A percentile compares a stretch with the other conserved stretches of the same genome.
These are phyloP conservation scores for Argentina anserina DNA, from an alignment of 306 rosid genomes.

Conservation along the genomic window DNA sequence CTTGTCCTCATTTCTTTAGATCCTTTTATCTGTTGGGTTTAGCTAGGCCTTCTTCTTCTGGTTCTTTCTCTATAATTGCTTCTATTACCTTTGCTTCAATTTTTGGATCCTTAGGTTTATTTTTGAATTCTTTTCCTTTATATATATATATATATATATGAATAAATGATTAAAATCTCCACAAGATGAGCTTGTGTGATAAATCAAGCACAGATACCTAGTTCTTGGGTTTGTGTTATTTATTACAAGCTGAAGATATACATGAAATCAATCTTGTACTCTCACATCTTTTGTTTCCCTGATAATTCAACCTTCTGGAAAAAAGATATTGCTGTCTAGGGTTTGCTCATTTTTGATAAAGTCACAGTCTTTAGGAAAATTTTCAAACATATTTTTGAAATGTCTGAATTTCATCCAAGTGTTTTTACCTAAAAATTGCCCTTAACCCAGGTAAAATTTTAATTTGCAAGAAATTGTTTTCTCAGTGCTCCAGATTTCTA, in stretches of 20 bases:
- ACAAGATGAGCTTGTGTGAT: not conserved
- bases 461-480: not conserved
- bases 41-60: conserved; percentile 13
- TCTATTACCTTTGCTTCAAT: conserved; percentile 4
- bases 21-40: conserved; percentile 40
- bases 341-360: conserved; percentile 1
- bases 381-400: not conserved
- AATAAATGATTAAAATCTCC: not conserved
- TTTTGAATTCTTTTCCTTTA: not conserved
- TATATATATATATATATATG: not conserved
- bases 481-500: conserved; percentile 6
- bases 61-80: not conserved
- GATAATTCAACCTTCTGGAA: not conserved
- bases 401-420: not conserved
- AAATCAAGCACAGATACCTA: not conserved
- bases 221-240: not conserved
- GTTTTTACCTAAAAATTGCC: not conserved
- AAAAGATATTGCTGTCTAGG: not conserved
- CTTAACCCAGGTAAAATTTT: conserved; percentile 2
- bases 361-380: not conserved
- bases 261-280: not conserved
- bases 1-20: conserved; percentile 36
- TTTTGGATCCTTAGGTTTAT: conserved; percentile 8
- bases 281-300: not conserved
- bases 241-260: not conserved